These are phyloP conservation scores for Centella asiatica DNA, from an alignment of 129 eudicot species.

Conservation along the genomic window DNA sequence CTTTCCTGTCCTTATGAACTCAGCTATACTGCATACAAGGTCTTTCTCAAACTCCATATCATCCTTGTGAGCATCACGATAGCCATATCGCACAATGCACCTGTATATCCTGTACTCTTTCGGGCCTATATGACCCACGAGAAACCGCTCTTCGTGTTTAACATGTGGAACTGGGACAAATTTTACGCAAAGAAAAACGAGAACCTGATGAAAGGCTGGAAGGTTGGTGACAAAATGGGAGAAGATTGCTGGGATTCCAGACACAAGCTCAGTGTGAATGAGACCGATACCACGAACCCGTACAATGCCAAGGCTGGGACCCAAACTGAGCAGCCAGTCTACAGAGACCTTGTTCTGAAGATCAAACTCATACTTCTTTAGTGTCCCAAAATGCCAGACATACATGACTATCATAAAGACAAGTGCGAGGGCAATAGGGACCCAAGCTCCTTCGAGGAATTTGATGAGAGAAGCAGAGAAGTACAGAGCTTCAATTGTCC, in stretches of 20 bases:
- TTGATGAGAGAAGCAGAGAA: constrained; percentile 91
- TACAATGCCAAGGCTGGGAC: constrained; percentile 85
- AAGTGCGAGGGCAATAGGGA: constrained; percentile 75
- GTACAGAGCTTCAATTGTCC: constrained; percentile 75
- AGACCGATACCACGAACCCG: constrained; percentile 91
- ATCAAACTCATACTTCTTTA: constrained; percentile 74
- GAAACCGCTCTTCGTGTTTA: constrained; percentile 71
- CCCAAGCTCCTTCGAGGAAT: constrained; percentile 99
- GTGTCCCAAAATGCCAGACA: constrained; percentile 87
- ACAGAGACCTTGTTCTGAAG: constrained; percentile 93
- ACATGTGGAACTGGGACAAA: constrained; percentile 90
- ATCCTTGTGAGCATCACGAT: constrained; percentile 86
- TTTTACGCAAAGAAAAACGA: constrained; percentile 79
- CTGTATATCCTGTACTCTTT: constrained; percentile 64
- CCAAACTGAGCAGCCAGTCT: constrained; percentile 80
- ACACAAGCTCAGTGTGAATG: constrained; percentile 84
- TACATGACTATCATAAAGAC: constrained; percentile 70
- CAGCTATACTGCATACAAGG: constrained; percentile 79
- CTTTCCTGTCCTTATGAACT: constrained; percentile 59
- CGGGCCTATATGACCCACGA: constrained; percentile 88
- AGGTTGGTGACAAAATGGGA: constrained; percentile 95
- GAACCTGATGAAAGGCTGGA: constrained; percentile 95
- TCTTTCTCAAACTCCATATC: constrained; percentile 82
- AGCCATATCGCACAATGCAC: constrained; percentile 89
- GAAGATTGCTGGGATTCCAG: constrained; percentile 95